Evolutionary conservation across 352 stramenopile genomes (phyloP), one percentile per base, ranked within the genome.

Genomic region (Phytophthora crassamura): DNA sequence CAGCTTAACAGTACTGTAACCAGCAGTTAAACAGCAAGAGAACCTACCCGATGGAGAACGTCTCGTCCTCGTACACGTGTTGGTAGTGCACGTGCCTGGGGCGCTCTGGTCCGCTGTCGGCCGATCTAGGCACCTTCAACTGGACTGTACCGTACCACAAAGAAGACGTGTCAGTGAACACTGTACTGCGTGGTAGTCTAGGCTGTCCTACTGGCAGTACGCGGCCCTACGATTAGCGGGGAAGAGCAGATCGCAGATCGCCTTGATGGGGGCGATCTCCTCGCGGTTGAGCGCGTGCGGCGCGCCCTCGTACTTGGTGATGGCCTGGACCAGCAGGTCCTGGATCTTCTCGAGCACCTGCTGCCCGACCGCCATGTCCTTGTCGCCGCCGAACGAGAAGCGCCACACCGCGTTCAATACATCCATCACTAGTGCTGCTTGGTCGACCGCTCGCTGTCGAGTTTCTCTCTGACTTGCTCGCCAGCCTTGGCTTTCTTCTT

Each of bases 11-110:
- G 16, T 22, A 46, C 32, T 22, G 9, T 11, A 30, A 46, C 10
- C 12, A 1, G 12, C 22, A 22, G 3, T 0, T 11, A 20, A 8
- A 4, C 12, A 16, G 12, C 18, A 30, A 50, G 10, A 16, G 5
- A 51, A 30, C 54, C 3, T 67, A 94, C 86, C 87, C 87, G 53
- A 95, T 93, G 20, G 87, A 93, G 50, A 95, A 84, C 30, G 78
- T 78, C 22, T 88, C 67, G 51, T 93, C 82, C 59, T 93, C 87
- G 48, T 84, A 93, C n/a, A 95, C 81, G 67, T 95, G 84, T 48
- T 91, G 63, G 66, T 95, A 95, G 30, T 74, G 67, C 45, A 93
- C 84, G 36, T 59, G 69, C 52, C 76, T 80, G 30, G 51, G 15
- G 15, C 50, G 33, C 36, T 71, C 33, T 5, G 59, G 28, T 22